Evolutionary conservation across 2,329 filamentous ascomycete genomes (phyloP).

Genomic region (Aspergillus viridinutans): DNA sequence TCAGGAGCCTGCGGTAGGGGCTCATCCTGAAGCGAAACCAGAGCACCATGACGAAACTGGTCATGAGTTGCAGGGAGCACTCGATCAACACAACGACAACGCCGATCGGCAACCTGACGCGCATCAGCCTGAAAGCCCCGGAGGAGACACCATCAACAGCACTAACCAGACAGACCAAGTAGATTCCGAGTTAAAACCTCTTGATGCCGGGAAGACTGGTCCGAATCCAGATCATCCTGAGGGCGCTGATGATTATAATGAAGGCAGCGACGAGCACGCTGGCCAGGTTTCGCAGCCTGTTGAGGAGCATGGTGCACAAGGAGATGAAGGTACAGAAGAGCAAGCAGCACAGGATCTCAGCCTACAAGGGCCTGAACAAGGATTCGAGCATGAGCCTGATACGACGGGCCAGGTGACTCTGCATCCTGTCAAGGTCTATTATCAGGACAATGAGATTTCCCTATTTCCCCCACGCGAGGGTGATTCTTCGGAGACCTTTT

Average conservation of each 20-base stretch:
- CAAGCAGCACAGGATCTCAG: constrained; percentile 1
- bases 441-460: constrained; percentile 53
- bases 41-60: constrained; percentile 4
- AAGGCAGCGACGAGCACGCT: constrained; percentile 14
- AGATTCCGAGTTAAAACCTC: constrained; percentile 2
- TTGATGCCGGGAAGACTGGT: not conserved
- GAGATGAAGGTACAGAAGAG: constrained; percentile 7
- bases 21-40: constrained; percentile 1
- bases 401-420: constrained; percentile 16
- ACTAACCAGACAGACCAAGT: constrained; percentile 20
- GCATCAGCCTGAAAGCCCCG: not conserved
- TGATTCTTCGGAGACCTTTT: constrained; percentile 52
- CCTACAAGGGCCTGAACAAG: constrained; percentile 5
- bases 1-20: not conserved
- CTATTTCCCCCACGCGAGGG: constrained; percentile 55
- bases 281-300: constrained; percentile 7
- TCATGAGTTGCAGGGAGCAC: constrained; percentile 1
- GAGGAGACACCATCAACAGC: not conserved
- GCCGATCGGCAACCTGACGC: not conserved
- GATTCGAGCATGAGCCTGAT: constrained; percentile 6
- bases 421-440: constrained; percentile 52
- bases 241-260: constrained; percentile 1
- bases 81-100: not conserved
- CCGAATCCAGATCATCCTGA: not conserved
- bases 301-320: constrained; percentile 8